phyloP scores from a whole-genome alignment of 352 stramenopile genomes.

The Pythium insidiosum region DNA sequence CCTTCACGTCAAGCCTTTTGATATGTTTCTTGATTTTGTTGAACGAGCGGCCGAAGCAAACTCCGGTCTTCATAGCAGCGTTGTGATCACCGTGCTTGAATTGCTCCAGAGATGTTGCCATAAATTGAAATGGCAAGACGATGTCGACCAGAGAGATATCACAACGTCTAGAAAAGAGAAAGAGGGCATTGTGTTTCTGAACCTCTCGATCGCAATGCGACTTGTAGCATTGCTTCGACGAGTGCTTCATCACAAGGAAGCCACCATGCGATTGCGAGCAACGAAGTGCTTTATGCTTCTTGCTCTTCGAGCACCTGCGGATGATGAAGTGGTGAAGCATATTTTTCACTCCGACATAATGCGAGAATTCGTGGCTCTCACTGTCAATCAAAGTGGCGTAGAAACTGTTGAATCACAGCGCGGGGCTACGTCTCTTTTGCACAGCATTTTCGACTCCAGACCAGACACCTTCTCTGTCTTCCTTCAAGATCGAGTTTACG shows the following conservation, averaged over 20 bases:
- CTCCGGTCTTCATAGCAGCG: slow-evolving; percentile 45
- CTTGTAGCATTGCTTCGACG: slow-evolving; percentile 35
- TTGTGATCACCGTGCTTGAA: slow-evolving; percentile 48
- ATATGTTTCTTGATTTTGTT: slow-evolving; percentile 53
- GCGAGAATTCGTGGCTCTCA: slow-evolving; percentile 39
- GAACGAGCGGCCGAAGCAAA: slow-evolving; percentile 20
- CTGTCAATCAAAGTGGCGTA: slow-evolving; percentile 31
- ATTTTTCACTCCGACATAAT: slow-evolving; percentile 44
- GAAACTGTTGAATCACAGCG: slow-evolving; percentile 68
- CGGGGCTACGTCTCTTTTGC: slow-evolving; percentile 49
- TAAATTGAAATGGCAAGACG: slow-evolving; percentile 44
- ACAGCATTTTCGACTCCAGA: slow-evolving; percentile 59
- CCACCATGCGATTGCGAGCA: slow-evolving; percentile 49
- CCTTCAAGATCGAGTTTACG: slow-evolving; percentile 49
- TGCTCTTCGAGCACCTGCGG: slow-evolving; percentile 33
- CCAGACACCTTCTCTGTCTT: slow-evolving; percentile 45
- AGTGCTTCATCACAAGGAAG: slow-evolving; percentile 47
- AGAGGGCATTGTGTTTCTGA: slow-evolving; percentile 10
- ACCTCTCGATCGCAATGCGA: slow-evolving; percentile 28
- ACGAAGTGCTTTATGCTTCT: slow-evolving; percentile 63
- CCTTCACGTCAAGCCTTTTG: slow-evolving; percentile 24
- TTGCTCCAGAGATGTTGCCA: slow-evolving; percentile 71
- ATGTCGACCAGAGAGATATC: slow-evolving; percentile 8
- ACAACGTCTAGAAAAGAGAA: slow-evolving; percentile 5
- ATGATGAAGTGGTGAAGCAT: slow-evolving; percentile 12